Base-by-base conservation (phyloP, 805 yeast genomes). In the Kuraishia capsulata region DNA sequence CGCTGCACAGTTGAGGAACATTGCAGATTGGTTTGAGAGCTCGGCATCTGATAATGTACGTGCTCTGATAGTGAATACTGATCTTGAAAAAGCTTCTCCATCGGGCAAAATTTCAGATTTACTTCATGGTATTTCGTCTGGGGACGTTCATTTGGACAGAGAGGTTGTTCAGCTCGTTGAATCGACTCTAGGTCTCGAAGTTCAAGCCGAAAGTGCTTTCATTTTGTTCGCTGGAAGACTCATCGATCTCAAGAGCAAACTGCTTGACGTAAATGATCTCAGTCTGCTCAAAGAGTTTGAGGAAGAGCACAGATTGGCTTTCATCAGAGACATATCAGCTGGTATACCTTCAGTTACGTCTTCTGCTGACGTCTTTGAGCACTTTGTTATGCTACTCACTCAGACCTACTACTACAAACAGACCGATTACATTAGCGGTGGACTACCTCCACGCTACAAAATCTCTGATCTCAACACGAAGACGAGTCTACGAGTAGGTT, bases 151-250 rank as follows among this genome's bases (percentile, higher is more conserved):
- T 8, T 8, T 23, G 8, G 34, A 31, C 4, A 3, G n/a, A 9
- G 34, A 20, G 23, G 23, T 28, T 13, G 9, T 13, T 6, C 6
- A 6, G 5, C 17, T 28, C 5, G 14, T 28, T 13, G 8, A 6
- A 8, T 11, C 17, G 6, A 17, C 14, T 14, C 14, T 33, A 21
- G 35, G 24, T 14, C 17, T 33, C 14, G 13, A 14, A 10, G 35
- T 33, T 20, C 19, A 20, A 17, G 16, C 18, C 18, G n/a, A 8
- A 13, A 28, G 17, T 11, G 17, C 13, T 28, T 28, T 11, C 0
- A 61, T 86, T 3, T 67, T 87, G 36, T 73, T 76, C 21, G 83
- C 89, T 54, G 97, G 97, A 33, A 78, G 78, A 5, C 68, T 83
- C n/a, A 58, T 65, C 41, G 69, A 68, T 3, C 65, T 80, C 46